phyloP scores from a whole-genome alignment of 2,329 filamentous ascomycete genomes.

The Cadophora luteo-olivacea region DNA sequence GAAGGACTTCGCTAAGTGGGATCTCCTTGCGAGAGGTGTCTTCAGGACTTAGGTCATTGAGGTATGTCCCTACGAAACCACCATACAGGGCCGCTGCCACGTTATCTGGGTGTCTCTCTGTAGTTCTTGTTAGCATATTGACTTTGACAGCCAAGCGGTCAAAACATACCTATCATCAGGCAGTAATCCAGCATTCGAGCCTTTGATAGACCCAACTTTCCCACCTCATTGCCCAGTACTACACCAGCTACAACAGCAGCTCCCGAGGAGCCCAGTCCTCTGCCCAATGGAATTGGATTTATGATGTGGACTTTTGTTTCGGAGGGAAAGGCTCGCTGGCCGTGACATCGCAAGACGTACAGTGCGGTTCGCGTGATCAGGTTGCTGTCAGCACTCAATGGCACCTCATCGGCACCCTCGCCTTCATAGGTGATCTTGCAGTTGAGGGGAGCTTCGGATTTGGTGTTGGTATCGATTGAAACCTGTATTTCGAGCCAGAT shows the following conservation, averaged over 20 bases:
- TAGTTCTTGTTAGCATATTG: constrained; percentile 7
- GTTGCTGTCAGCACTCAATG: constrained; percentile 84
- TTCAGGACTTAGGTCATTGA: constrained; percentile 88
- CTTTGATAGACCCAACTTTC: constrained; percentile 76
- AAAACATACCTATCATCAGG: constrained; percentile 82
- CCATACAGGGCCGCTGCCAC: constrained; percentile 95
- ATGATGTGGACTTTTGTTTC: constrained; percentile 93
- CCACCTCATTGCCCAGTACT: constrained; percentile 89
- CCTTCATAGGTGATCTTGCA: constrained; percentile 91
- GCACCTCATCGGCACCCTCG: constrained; percentile 74
- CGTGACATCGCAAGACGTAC: constrained; percentile 93
- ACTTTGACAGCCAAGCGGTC: background rate
- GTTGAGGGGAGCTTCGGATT: constrained; percentile 72
- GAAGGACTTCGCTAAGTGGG: constrained; percentile 90
- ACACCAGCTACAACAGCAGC: constrained; percentile 96
- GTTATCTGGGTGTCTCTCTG: constrained; percentile 89
- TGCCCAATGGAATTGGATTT: constrained; percentile 92
- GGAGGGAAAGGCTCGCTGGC: constrained; percentile 80
- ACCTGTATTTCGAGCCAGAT: constrained; percentile 92
- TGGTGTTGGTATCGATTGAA: constrained; percentile 60
- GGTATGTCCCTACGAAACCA: constrained; percentile 94
- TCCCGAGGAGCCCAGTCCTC: constrained; percentile 93
- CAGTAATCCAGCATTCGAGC: constrained; percentile 93
- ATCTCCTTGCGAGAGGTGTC: constrained; percentile 93
- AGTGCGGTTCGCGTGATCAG: constrained; percentile 93